Conservation (phyloP, 768 basidiomycete genomes). For the Pulveroboletus sp. region DNA sequence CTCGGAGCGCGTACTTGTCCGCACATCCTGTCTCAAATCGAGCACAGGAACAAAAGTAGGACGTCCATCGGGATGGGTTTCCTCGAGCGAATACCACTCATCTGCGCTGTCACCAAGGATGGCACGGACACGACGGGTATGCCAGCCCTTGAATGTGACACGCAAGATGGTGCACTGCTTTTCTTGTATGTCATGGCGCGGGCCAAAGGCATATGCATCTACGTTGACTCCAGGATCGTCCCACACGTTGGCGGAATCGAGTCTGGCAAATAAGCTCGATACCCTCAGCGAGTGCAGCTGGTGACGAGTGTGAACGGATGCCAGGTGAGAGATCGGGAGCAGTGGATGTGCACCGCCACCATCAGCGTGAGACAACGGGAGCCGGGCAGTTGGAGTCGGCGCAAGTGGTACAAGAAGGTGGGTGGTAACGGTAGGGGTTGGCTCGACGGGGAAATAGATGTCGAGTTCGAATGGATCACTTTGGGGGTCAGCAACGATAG, state of each 20-base stretch:
- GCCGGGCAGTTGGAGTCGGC: conserved; percentile 64
- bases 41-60: conserved; percentile 1
- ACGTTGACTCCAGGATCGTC: conserved; percentile 43
- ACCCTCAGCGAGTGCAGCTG: conserved; percentile 59
- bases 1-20: background rate
- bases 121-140: conserved; percentile 54
- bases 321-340: conserved; percentile 52
- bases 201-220: conserved; percentile 57
- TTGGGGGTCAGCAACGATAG: conserved; percentile 1
- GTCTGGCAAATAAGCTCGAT: conserved; percentile 59
- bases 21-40: conserved; percentile 2
- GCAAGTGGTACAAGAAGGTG: conserved; percentile 72
- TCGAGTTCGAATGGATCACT: conserved; percentile 43
- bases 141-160: conserved; percentile 74
- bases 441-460: conserved; percentile 51
- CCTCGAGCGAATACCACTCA: conserved; percentile 75
- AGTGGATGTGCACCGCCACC: conserved; percentile 29
- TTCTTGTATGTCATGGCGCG: conserved; percentile 26
- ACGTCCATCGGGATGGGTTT: conserved; percentile 30
- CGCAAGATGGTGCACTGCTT: conserved; percentile 63
- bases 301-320: conserved; percentile 48
- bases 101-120: conserved; percentile 67
- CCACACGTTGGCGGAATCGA: conserved; percentile 71
- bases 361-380: conserved; percentile 42
- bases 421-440: conserved; percentile 47